phyloP scores from a whole-genome alignment of 2,329 filamentous ascomycete genomes.

The Colletotrichum sansevieriae region DNA sequence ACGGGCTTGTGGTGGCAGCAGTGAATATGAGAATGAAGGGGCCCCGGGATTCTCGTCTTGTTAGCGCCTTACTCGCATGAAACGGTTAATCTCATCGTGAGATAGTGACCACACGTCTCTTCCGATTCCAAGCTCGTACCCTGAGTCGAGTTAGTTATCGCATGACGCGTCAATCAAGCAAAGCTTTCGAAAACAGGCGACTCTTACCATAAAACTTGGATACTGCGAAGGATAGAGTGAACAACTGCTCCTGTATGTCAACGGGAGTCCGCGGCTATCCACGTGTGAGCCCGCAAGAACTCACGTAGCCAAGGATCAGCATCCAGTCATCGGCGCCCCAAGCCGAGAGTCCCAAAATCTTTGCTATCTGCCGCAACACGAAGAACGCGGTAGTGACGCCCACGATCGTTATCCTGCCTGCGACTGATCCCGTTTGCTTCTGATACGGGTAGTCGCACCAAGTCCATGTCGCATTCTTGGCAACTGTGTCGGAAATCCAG shows the following conservation, averaged over 20 bases:
- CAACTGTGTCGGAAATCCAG: background rate
- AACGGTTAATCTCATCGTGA: constrained; percentile 7
- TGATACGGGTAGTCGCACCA: constrained; percentile 22
- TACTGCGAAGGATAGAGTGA: constrained; percentile 21
- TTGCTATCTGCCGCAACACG: constrained; percentile 7
- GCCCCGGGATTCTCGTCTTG: too few relatives aligned
- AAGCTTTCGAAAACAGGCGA: background rate
- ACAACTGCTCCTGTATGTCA: background rate
- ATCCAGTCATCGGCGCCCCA: constrained; percentile 30
- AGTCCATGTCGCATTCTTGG: constrained; percentile 33
- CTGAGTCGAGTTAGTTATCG: background rate
- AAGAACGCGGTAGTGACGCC: constrained; percentile 23
- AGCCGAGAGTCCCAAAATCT: constrained; percentile 21
- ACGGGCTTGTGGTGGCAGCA: too few relatives aligned
- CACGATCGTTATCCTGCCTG: constrained; percentile 2
- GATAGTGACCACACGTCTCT: constrained; percentile 5
- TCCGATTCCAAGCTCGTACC: constrained; percentile 25
- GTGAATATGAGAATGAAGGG: background rate
- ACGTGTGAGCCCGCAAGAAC: background rate
- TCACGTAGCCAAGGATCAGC: constrained; percentile 31
- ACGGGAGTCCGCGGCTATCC: background rate
- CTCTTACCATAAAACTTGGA: constrained; percentile 26
- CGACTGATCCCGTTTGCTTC: constrained; percentile 1
- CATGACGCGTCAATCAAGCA: too few relatives aligned
- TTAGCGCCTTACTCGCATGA: constrained; percentile 9